Evolutionary conservation across 495 filamentous ascomycete species (phyloP).

Genomic region (Podospora appendiculata): DNA sequence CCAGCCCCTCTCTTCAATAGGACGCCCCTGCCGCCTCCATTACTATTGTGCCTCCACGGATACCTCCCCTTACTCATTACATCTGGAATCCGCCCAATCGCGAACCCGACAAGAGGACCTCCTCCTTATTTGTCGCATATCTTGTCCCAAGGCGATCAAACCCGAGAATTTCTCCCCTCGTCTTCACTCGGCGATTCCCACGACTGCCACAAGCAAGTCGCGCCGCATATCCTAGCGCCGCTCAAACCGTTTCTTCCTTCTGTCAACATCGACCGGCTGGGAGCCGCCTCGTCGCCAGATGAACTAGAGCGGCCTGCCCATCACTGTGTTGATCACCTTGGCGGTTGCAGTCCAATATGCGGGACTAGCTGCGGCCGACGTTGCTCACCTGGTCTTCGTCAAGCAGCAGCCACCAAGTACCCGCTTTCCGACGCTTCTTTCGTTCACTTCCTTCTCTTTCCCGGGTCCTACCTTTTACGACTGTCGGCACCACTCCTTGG

Average conservation of each 20-base stretch:
- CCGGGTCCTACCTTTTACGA: slow-evolving; percentile 6
- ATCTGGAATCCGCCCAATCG: no score
- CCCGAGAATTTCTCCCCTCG: slow-evolving; percentile 7
- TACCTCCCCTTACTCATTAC: no score
- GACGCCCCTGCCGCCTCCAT: neutral
- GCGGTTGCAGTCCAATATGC: slow-evolving; percentile 13
- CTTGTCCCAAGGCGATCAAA: slow-evolving; percentile 24
- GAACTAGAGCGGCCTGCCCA: neutral
- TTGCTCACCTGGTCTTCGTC: slow-evolving; percentile 6
- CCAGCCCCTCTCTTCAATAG: neutral
- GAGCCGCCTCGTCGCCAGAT: neutral
- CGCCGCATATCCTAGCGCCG: neutral
- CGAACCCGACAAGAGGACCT: no score
- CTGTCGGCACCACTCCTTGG: slow-evolving; percentile 15
- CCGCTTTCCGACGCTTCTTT: slow-evolving; percentile 4
- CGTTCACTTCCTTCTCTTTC: slow-evolving; percentile 6
- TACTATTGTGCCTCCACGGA: slow-evolving; percentile 1
- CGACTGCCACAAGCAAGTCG: neutral
- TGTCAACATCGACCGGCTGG: no score
- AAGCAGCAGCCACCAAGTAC: slow-evolving; percentile 4
- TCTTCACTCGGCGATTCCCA: neutral
- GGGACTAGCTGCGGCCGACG: slow-evolving; percentile 8
- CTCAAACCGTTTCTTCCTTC: no score
- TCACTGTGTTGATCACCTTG: slow-evolving; percentile 7
- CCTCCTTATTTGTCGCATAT: no score